Percentiles rank a stretch among this genome's conserved stretches.
Evolutionary conservation across 2,329 filamentous ascomycete genomes (phyloP).

Genomic region (Hirsutella minnesotensis): DNA sequence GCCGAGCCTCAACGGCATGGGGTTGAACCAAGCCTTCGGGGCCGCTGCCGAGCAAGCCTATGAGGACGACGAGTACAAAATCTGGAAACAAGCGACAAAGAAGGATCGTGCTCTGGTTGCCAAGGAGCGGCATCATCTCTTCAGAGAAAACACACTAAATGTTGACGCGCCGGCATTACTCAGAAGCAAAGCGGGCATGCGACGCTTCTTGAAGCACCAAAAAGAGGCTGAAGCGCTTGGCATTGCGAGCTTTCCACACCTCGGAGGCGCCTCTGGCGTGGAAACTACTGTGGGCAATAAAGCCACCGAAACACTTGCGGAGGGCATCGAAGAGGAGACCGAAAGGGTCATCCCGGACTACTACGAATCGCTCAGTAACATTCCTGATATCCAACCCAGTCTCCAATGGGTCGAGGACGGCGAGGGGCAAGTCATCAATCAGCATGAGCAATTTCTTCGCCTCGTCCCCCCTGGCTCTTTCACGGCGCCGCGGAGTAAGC

Average conservation of each 20-base stretch:
- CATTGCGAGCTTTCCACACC: conserved; percentile 20
- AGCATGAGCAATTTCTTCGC: conserved; percentile 71
- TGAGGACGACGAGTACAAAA: conserved; percentile 89
- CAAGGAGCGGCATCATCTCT: conserved; percentile 75
- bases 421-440: conserved; percentile 80
- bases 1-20: conserved; percentile 54
- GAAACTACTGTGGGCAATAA: conserved; percentile 34
- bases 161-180: conserved; percentile 78
- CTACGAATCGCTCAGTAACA: conserved; percentile 75
- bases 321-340: conserved; percentile 85
- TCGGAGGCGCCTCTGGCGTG: conserved; percentile 25
- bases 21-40: conserved; percentile 50
- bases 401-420: conserved; percentile 83
- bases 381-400: conserved; percentile 71
- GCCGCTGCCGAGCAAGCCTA: conserved; percentile 64
- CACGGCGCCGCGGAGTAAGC: conserved; percentile 57
- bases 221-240: conserved; percentile 50
- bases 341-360: conserved; percentile 85
- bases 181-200: conserved; percentile 78
- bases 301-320: conserved; percentile 67
- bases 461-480: conserved; percentile 68
- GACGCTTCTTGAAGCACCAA: conserved; percentile 71
- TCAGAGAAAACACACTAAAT: conserved; percentile 76
- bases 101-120: conserved; percentile 82
- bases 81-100: conserved; percentile 98